Base-by-base conservation (phyloP, 2,329 filamentous ascomycete species). In the Alternaria triticimaculans region DNA sequence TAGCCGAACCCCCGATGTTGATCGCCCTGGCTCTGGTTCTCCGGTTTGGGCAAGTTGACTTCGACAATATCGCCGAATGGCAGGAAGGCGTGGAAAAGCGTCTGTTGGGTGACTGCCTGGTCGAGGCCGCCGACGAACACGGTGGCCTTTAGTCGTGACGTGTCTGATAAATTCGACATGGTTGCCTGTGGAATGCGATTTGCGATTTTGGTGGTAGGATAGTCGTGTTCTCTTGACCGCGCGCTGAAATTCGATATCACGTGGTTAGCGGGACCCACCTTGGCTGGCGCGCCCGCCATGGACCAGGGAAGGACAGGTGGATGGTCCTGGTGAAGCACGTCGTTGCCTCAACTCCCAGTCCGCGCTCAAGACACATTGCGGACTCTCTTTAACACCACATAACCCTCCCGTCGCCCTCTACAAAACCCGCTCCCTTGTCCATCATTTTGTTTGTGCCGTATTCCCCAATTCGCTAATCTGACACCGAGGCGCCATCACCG, bases 51-150 rank as follows among this genome's bases (percentile, higher is more conserved):
- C 15, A 99, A 84, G 54, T 93, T 91, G 70, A 99, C 90, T 78
- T 97, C 94, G 70, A 92, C 89, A 66, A 99, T 95, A 80, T 97
- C 95, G 76, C 96, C 96, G 80, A 99, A 99, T 0, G 96, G 96
- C 61, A 99, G 88, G 82, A 99, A 99, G 59, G 94, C 94, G 75
- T 96, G 93, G 73, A 94, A 90, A 50, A 99, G 85, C 65, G 90
- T 92, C 64, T 88, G 87, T 41, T 85, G 84, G 12, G 90, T 95
- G 62, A 97, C 94, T 55, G 89, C 86, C 66, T 90, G 88, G 70
- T 96, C 90, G 55, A 99, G 88, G 30, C 95, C 95, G 67, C 94
- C 94, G 55, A 99, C 92, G 78, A 96, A 96, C 66, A 99, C 87
- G 11, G 96, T 99, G 49, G 92, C 89, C 82, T 97, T 97, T 82